Evolutionary conservation across 768 basidiomycete species (phyloP).

Genomic region (Cytidiella melzeri): DNA sequence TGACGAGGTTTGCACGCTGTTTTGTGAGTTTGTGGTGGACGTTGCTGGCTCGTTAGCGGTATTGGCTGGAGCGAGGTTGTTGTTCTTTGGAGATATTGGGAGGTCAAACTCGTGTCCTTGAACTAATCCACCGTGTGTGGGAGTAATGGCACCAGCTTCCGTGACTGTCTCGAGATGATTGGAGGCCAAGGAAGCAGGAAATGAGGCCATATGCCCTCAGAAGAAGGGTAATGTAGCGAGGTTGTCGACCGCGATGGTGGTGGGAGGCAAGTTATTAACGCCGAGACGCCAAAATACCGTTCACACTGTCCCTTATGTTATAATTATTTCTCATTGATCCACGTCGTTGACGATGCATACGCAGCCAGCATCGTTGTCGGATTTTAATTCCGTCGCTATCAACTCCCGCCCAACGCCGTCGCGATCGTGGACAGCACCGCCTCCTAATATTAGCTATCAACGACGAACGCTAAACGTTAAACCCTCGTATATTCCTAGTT

Average conservation of each 20-base stretch:
- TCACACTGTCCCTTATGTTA: no score
- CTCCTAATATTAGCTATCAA: no score
- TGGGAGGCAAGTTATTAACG: neutral
- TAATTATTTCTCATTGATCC: neutral
- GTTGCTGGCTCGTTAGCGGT: neutral
- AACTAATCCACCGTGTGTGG: conserved; percentile 50
- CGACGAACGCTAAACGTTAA: no score
- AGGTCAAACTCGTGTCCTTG: conserved; percentile 64
- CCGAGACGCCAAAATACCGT: no score
- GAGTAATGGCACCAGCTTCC: conserved; percentile 32
- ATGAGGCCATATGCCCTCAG: conserved; percentile 33
- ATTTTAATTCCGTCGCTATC: no score
- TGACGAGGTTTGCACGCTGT: conserved; percentile 25
- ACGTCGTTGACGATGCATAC: no score
- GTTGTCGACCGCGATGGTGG: neutral
- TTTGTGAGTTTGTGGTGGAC: conserved; percentile 13
- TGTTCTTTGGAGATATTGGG: conserved; percentile 38
- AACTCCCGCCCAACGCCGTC: no score
- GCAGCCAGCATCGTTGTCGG: no score
- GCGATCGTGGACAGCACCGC: no score
- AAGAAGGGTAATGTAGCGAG: neutral
- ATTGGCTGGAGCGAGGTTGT: conserved; percentile 16
- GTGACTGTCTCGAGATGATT: conserved; percentile 15
- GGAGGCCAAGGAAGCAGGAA: conserved; percentile 42
- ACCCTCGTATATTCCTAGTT: no score